phyloP scores from a whole-genome alignment of 2,329 filamentous ascomycete genomes.

The Alternaria triticimaculans region DNA sequence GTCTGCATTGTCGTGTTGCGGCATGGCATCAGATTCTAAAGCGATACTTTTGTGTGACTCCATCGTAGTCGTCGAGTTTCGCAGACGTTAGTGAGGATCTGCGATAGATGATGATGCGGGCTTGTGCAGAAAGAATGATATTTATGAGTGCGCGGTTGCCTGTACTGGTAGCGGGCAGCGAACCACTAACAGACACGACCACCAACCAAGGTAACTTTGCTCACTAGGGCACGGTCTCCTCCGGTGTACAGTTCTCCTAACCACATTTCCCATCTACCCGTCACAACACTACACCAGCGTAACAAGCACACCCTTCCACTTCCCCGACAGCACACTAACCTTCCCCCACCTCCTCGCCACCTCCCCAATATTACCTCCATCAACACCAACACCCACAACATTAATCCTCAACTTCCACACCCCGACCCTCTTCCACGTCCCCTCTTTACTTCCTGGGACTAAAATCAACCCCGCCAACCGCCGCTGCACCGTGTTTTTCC shows the following conservation, averaged over 20 bases:
- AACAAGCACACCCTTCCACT: neutral
- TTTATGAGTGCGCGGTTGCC: neutral
- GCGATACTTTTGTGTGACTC: neutral
- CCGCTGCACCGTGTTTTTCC: neutral
- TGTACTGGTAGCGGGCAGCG: neutral
- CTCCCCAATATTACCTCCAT: neutral
- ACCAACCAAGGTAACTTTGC: neutral
- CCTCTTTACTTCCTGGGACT: neutral
- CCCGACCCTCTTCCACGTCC: neutral
- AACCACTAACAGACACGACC: neutral
- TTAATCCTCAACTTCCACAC: neutral
- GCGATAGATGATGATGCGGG: neutral
- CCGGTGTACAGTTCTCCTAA: too few species aligned
- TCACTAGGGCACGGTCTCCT: too few species aligned
- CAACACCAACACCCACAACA: neutral
- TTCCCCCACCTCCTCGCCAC: neutral
- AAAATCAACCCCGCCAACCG: neutral
- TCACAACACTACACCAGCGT: neutral
- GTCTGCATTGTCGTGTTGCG: neutral
- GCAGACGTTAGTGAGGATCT: rapidly evolving
- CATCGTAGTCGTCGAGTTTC: neutral
- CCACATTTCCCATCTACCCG: too few species aligned
- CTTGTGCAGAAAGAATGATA: neutral
- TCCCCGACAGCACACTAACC: neutral
- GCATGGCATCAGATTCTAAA: neutral